Evolutionary conservation across 202 grass and related monocot species (phyloP).

Genomic region (Thinopyrum obtusiflorum): DNA sequence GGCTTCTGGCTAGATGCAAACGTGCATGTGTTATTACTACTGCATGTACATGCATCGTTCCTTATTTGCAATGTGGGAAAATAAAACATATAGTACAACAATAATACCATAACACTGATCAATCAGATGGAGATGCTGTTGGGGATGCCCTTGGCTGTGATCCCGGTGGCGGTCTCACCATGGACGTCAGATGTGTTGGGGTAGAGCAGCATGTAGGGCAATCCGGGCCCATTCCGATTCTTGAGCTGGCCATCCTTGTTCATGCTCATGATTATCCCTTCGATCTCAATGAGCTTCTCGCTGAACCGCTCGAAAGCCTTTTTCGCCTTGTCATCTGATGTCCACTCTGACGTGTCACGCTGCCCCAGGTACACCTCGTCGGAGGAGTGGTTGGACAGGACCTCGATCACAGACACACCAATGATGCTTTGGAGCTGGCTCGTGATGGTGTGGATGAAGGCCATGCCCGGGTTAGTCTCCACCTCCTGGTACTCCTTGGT

Average conservation of each 20-base stretch:
- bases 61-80: neutral
- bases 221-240: neutral
- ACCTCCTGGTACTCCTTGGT: neutral
- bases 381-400: neutral
- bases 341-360: neutral
- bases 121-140: constrained; percentile 10
- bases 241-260: neutral
- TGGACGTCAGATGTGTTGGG: neutral
- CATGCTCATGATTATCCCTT: neutral
- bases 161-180: neutral
- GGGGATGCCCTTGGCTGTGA: neutral
- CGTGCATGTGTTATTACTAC: no score
- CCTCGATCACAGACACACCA: neutral
- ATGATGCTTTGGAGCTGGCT: neutral
- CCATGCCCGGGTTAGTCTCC: constrained; percentile 25
- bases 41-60: neutral
- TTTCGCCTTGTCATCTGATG: neutral
- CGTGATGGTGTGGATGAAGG: neutral
- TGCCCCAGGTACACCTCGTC: neutral
- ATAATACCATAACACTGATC: neutral
- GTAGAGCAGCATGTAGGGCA: constrained; percentile 1
- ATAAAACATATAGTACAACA: neutral
- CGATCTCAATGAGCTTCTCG: neutral
- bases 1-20: no score
- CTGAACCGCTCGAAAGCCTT: neutral